Base-by-base conservation (phyloP, 345 rosid genomes). In the Mangifera indica region DNA sequence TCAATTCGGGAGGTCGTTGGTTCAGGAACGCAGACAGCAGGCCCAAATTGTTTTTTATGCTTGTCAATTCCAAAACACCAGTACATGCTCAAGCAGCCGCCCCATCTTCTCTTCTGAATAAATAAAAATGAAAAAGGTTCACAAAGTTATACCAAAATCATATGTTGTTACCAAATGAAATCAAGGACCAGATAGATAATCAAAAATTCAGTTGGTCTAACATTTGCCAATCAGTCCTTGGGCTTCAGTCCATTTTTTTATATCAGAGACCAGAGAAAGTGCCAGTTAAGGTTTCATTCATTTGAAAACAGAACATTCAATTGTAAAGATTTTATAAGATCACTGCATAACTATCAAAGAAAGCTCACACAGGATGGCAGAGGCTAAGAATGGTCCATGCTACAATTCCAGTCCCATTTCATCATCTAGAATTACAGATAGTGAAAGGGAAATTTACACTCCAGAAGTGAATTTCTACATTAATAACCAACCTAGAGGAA, bases 1-100 rank as follows among this genome's bases (percentile, higher is more conserved):
- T 82, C 82, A 44, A 69, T 72, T 45, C 57, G 32, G 1, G 81
- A 58, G 59, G 74, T 62, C 21, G 69, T 77, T 61, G 84, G 73
- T 78, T 92, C 97, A 40, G 97, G 89, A 76, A 69, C 82, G 60
- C 83, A 81, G 26, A 81, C 83, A 26, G 97, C 83, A 49, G 86
- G 96, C 66, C 93, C 90, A 18, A 92, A 90, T 78, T 87, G 87
- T 74, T 86, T 92, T 59, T 66, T 84, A 60, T 76, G 81, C 49
- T 74, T 87, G 66, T 84, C 81, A 64, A 84, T 76, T 76, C 98
- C 91, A 67, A 95, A 95, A 85, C 99, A 95, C 87, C 85, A 72
- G 68, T 84, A 87, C 4, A 79, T 14, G 68, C 86, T 87, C 90
- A 81, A 90, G 63, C 87, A 83, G 60, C 84, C 78, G 71, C 91